phyloP scores from a whole-genome alignment of 805 yeast genomes.

The fission yeast (Schizosaccharomyces pombe) region ASM294v3 CU329670.1:2688001-2688500 shows the following conservation, averaged over 20 bases:
- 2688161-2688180: background rate
- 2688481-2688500: constrained; percentile 2
- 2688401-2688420: background rate
- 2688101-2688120: no score
- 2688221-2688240: constrained; percentile 2
- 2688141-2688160: no score
- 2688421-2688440: background rate
- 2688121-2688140: no score
- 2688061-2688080: no score
- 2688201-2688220: background rate
- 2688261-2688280: background rate
- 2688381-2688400: background rate
- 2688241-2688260: background rate
- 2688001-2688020: no score
- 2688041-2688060: no score
- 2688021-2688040: no score
- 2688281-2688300: background rate
- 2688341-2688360: background rate
- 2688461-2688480: background rate
- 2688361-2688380: background rate
- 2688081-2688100: no score
- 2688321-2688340: background rate
- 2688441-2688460: background rate
- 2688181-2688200: background rate
- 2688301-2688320: background rate